Conservation (phyloP, 768 basidiomycete genomes). For the Amanita inopinata region DNA sequence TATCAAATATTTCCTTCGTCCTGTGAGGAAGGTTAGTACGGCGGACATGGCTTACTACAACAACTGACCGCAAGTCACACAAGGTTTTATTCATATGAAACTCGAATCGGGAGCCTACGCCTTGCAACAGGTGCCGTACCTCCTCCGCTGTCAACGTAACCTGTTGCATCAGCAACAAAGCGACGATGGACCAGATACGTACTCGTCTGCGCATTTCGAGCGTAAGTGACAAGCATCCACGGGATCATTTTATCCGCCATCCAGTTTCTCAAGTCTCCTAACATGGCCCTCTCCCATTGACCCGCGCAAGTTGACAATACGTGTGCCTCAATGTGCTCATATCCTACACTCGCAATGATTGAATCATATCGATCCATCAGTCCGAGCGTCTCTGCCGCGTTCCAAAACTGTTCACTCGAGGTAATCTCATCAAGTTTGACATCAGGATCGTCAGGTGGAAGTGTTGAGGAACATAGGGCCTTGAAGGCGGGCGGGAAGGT, state of each 20-base stretch:
- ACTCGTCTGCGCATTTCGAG: conserved; percentile 52
- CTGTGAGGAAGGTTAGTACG: conserved; percentile 20
- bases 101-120: conserved; percentile 77
- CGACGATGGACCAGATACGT: conserved; percentile 15
- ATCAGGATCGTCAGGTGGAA: conserved; percentile 25
- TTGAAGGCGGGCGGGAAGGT: conserved; percentile 64
- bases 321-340: conserved; percentile 74
- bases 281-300: conserved; percentile 59
- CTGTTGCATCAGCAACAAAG: conserved; percentile 3
- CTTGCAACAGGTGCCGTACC: conserved; percentile 60
- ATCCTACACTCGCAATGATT: conserved; percentile 75
- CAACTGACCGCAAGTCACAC: conserved; percentile 70
- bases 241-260: conserved; percentile 72
- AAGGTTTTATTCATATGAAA: conserved; percentile 90
- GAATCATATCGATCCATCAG: conserved; percentile 78
- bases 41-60: background rate
- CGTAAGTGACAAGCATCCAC: conserved; percentile 81
- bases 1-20: conserved; percentile 85
- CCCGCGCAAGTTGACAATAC: conserved; percentile 57
- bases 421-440: conserved; percentile 2
- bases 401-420: conserved; percentile 31
- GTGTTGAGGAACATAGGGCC: conserved; percentile 49
- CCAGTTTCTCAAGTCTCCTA: conserved; percentile 59
- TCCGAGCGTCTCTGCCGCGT: conserved; percentile 58
- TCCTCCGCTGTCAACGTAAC: conserved; percentile 46